Conservation (phyloP, 2,329 filamentous ascomycete genomes). For the Cadophora sp. region DNA sequence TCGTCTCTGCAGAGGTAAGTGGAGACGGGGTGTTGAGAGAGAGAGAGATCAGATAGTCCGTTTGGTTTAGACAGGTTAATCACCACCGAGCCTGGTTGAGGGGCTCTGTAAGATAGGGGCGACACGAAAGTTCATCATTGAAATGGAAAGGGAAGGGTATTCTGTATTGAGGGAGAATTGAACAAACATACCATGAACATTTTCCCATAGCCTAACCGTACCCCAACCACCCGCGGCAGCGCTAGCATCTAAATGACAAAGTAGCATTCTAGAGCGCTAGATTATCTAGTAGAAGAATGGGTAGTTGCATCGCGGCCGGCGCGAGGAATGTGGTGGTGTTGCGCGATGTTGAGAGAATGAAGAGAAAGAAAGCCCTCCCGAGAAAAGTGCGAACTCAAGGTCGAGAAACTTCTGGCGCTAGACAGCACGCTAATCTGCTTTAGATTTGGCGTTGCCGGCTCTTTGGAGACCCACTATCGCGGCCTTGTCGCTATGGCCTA, state of each 20-base stretch:
- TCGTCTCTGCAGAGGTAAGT: background rate
- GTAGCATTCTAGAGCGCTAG: background rate
- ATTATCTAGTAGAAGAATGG: background rate
- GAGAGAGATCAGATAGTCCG: constrained; percentile 55
- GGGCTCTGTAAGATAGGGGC: constrained; percentile 62
- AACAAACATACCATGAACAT: background rate
- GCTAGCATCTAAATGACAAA: background rate
- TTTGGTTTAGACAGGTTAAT: constrained; percentile 66
- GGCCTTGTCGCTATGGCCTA: background rate
- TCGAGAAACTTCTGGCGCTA: constrained; percentile 16
- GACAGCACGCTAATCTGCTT: background rate
- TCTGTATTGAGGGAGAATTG: constrained; percentile 6
- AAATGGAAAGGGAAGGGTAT: constrained; percentile 18
- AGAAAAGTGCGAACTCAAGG: constrained; percentile 10
- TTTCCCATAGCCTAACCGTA: background rate
- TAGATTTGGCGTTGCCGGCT: background rate
- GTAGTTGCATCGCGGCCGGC: background rate
- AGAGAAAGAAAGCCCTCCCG: background rate
- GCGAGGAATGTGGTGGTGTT: background rate
- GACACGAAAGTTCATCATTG: constrained; percentile 63
- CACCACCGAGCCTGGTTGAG: constrained; percentile 53
- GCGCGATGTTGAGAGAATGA: constrained; percentile 7
- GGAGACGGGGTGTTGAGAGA: background rate
- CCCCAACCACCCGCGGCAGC: background rate
- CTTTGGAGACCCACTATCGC: constrained; percentile 9